Evolutionary conservation across 306 rosid species (phyloP).

Genomic region (Cucurbita pepo): DNA sequence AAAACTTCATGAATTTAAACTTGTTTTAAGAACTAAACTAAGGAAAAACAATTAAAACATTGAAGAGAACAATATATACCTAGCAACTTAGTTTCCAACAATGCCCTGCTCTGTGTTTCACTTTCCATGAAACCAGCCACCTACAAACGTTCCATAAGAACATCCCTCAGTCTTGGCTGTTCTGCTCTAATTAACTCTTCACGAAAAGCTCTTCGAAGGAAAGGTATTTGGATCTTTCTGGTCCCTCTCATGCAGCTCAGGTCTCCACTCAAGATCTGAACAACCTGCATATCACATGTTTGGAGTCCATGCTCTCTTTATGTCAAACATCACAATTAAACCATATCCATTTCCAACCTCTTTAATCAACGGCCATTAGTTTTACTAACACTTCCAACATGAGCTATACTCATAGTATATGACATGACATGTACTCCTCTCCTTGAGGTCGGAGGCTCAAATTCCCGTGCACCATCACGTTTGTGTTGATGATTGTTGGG

Average conservation of each 20-base stretch:
- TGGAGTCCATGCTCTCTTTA: background rate
- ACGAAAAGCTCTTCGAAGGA: slow-evolving; percentile 39
- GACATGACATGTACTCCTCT: too few species aligned
- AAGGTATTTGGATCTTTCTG: slow-evolving; percentile 42
- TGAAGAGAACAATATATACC: too few species aligned
- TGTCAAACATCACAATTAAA: background rate
- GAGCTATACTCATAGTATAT: too few species aligned
- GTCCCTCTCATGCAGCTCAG: slow-evolving; percentile 52
- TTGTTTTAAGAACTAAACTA: too few species aligned
- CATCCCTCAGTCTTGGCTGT: slow-evolving; percentile 6
- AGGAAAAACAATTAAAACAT: too few species aligned
- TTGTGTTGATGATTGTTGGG: too few species aligned
- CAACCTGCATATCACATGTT: slow-evolving; percentile 40
- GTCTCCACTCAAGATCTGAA: slow-evolving; percentile 58
- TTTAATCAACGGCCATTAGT: background rate
- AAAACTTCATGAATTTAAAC: too few species aligned
- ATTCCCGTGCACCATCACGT: too few species aligned
- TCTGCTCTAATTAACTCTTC: slow-evolving; percentile 41
- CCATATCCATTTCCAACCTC: background rate
- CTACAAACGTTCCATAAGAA: slow-evolving; percentile 5
- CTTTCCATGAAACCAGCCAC: background rate
- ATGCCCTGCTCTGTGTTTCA: background rate
- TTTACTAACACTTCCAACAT: background rate
- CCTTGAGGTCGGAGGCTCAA: too few species aligned
- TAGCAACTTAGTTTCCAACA: too few species aligned